Conservation (phyloP, 352 stramenopile species). For the Globisporangium lucens region DNA sequence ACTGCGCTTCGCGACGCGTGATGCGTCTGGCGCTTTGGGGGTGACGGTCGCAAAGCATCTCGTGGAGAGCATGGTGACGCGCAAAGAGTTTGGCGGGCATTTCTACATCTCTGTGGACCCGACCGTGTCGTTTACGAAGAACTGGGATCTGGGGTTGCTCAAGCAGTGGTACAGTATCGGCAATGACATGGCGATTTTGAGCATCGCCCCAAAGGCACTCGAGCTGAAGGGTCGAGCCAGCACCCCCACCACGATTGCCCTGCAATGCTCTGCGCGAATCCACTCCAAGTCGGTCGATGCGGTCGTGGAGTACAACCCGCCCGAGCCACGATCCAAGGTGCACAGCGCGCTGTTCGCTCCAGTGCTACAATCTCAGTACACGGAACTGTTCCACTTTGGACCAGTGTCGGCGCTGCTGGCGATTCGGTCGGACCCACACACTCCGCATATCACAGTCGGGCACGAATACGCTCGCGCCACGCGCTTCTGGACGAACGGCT, state of each 20-base stretch:
- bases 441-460: constrained; percentile 51
- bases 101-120: constrained; percentile 81
- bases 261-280: constrained; percentile 83
- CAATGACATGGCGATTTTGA: constrained; percentile 82
- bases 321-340: constrained; percentile 43
- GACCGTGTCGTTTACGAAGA: constrained; percentile 57
- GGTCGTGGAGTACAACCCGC: constrained; percentile 77
- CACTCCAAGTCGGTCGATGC: constrained; percentile 57
- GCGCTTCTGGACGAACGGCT: constrained; percentile 83
- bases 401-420: constrained; percentile 46
- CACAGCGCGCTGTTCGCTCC: constrained; percentile 37
- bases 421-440: constrained; percentile 76
- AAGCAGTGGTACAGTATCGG: constrained; percentile 80
- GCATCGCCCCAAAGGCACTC: constrained; percentile 56
- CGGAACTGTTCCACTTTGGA: constrained; percentile 81
- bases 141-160: constrained; percentile 73
- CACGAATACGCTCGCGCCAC: constrained; percentile 75
- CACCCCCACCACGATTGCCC: constrained; percentile 37
- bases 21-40: constrained; percentile 57
- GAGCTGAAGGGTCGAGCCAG: constrained; percentile 36
- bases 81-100: constrained; percentile 27
- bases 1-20: constrained; percentile 48
- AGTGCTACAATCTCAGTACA: constrained; percentile 76
- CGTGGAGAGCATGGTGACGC: constrained; percentile 59
- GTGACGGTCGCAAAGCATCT: constrained; percentile 50